Evolutionary conservation across 306 rosid genomes (phyloP).

Genomic region (Cucurbita ficifolia): DNA sequence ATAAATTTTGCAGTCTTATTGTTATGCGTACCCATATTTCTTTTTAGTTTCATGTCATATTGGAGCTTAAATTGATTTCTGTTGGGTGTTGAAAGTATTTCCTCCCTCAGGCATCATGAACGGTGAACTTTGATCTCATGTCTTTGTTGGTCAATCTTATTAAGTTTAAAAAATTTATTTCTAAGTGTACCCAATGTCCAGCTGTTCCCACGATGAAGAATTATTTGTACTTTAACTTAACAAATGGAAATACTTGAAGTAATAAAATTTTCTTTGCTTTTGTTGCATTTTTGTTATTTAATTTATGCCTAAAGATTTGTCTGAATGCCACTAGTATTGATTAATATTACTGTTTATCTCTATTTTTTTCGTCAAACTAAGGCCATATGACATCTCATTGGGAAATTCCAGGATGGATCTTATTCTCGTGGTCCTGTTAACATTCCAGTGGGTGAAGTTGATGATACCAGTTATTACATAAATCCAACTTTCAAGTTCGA

Average conservation of each 20-base stretch:
- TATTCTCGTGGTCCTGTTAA: slow-evolving; percentile 81
- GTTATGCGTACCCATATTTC: not conserved
- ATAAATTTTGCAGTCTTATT: not conserved
- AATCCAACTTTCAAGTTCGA: slow-evolving; percentile 85
- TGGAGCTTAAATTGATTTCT: not conserved
- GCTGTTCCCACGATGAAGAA: not conserved
- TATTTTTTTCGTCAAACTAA: not conserved
- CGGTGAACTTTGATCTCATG: not conserved
- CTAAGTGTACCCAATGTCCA: no score
- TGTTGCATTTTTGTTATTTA: not conserved
- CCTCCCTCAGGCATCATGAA: not conserved
- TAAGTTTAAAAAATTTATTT: no score
- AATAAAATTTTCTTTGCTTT: not conserved
- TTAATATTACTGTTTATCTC: not conserved
- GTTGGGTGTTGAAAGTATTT: not conserved
- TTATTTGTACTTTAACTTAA: not conserved
- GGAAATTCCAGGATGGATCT: slow-evolving; percentile 73
- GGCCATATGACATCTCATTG: not conserved
- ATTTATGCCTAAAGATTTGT: not conserved
- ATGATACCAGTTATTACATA: slow-evolving; percentile 45
- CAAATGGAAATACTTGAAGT: not conserved
- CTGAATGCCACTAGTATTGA: not conserved
- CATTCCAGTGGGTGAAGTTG: slow-evolving; percentile 46
- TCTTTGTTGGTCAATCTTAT: no score
- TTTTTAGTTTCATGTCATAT: not conserved